Base-by-base conservation (phyloP, 805 yeast species). In the Candida awuae region DNA sequence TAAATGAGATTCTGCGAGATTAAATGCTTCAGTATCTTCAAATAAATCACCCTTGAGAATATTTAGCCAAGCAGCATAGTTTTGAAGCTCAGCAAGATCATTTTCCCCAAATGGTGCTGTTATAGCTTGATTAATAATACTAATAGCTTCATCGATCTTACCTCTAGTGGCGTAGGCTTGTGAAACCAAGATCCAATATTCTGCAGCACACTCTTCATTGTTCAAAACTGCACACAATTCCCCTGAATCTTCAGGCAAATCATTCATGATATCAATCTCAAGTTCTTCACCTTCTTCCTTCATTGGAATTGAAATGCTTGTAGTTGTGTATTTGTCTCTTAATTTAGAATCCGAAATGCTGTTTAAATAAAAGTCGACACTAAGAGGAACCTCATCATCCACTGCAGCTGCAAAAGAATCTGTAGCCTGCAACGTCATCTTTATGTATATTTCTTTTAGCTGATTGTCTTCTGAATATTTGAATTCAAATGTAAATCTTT, bases 161-260 rank as follows among this genome's bases (percentile, higher is more conserved):
- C 72, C 75, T 34, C 71, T 72, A 37, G 77, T 68, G 29, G 83
- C 78, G 57, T 87, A 92, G 0, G 92, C 94, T 42, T 78, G 65
- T 4, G 94, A 88, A 45, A 88, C 77, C 17, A 81, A 71, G 15
- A 85, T 62, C 98, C 98, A 92, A 62, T 77, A 84, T 54, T 80
- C 78, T 39, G 72, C 67, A 17, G 73, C 77, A 35, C 90, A 80
- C 41, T 73, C 75, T 62, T 92, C 97, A 48, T 83, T 84, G 45
- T 83, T 81, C 46, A 92, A 66, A 45, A 90, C 71, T 20, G 75
- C 73, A 47, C 83, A 77, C 46, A 92, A 68, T 54, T 92, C 97
- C 32, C 76, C 70, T 4, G 95, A 84, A 57, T 90, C 95, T 17
- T 84, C 95, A 4, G 95, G 94, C 41, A 87, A 67, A 54, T 90